Base-by-base conservation (phyloP, 148 eudicot species). In the Rhododendron mucronatum region DNA sequence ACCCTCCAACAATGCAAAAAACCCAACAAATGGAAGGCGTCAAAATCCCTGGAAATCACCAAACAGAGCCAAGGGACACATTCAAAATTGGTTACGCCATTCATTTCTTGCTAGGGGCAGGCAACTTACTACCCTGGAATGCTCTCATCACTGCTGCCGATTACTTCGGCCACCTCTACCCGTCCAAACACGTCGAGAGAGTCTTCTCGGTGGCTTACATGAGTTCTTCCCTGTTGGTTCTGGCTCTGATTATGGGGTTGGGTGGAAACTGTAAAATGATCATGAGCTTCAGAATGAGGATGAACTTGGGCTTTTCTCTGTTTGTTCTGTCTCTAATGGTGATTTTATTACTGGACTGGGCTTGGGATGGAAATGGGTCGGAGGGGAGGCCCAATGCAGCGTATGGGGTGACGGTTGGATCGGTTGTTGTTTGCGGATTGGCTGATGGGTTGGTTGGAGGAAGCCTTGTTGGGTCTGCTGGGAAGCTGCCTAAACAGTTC, bases 41-140 rank as follows among this genome's bases (percentile, higher is more conserved):
- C 77, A 92, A 92, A 39, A 83, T 30, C 50, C 55, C 75, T 5
- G 88, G 85, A 69, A 69, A 28, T 81, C 82, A 88, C 84, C 87
- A 85, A 85, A 84, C 67, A 78, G 90, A 91, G 78, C 87, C 89
- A 7, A 93, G 78, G 86, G 98, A 93, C 87, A 92, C 90, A 2
- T 93, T 89, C 93, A 94, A 89, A 85, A 57, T 94, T 11, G 95
- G 92, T 3, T 95, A 96, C 73, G 83, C 91, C 23, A 86, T 95
- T 87, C 97, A 96, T 87, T 96, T 96, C 92, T 86, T 94, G 87
- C 91, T 95, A 16, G 99, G 99, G 18, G 93, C 98, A 0, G 96
- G 97, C n/a, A 93, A 96, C 41, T 92, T 95, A 84, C 94, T 95
- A 13, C 99, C 99, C 11, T 96, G 99, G 99, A 96, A 96, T 85